Evolutionary conservation across 768 basidiomycete species (phyloP).

Genomic region (Suillus tomentosus): DNA sequence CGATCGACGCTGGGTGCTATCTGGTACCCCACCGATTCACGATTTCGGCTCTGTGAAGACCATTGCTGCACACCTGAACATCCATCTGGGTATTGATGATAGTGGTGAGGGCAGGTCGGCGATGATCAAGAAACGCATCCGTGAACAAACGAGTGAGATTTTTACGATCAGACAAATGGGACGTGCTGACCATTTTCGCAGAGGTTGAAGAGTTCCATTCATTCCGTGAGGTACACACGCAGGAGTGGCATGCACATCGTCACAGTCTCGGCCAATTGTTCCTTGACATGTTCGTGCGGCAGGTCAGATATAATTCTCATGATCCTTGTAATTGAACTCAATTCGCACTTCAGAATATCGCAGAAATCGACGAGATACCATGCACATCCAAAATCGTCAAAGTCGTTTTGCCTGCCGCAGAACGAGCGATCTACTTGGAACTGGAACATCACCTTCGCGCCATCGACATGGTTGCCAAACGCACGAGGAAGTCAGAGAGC

Average conservation of each 20-base stretch:
- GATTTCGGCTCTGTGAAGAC: slow-evolving; percentile 91
- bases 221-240: slow-evolving; percentile 90
- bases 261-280: slow-evolving; percentile 81
- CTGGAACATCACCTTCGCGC: slow-evolving; percentile 91
- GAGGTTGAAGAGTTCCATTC: slow-evolving; percentile 94
- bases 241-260: slow-evolving; percentile 91
- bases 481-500: slow-evolving; percentile 67
- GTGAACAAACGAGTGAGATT: slow-evolving; percentile 77
- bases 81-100: slow-evolving; percentile 93
- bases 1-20: slow-evolving; percentile 91
- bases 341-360: slow-evolving; percentile 66
- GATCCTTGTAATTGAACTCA: slow-evolving; percentile 10
- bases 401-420: slow-evolving; percentile 84
- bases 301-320: slow-evolving; percentile 49
- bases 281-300: slow-evolving; percentile 80
- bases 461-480: slow-evolving; percentile 77
- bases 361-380: slow-evolving; percentile 95
- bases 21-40: slow-evolving; percentile 91
- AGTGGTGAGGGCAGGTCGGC: slow-evolving; percentile 78
- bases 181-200: slow-evolving; percentile 35
- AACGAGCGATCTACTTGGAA: slow-evolving; percentile 92
- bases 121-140: slow-evolving; percentile 75
- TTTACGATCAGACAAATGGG: slow-evolving; percentile 4
- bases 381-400: slow-evolving; percentile 63
- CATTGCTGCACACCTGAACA: slow-evolving; percentile 81